Evolutionary conservation across 306 rosid genomes (phyloP).

Genomic region (Sicyos baderoa): DNA sequence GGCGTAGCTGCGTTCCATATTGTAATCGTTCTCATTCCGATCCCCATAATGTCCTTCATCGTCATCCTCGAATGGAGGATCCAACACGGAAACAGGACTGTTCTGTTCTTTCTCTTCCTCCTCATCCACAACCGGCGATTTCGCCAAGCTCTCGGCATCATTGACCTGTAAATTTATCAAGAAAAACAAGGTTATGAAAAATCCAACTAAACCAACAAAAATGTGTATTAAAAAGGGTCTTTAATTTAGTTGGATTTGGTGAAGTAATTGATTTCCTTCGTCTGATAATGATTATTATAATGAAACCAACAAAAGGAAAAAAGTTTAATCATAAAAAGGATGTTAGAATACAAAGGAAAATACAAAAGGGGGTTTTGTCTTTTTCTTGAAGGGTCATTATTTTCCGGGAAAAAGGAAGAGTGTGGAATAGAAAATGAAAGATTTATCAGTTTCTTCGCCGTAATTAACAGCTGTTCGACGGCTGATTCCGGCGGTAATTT

Average conservation of each 20-base stretch:
- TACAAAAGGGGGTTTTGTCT: constrained; percentile 14
- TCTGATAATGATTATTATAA: not conserved
- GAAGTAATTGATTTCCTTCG: not conserved
- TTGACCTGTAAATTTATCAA: constrained; percentile 30
- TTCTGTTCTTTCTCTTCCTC: constrained; percentile 85
- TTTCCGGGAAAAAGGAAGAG: not conserved
- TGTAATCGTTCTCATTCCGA: constrained; percentile 31
- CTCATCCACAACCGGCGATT: constrained; percentile 37
- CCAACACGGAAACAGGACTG: constrained; percentile 90
- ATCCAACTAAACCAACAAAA: not conserved
- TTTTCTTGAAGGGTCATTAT: constrained; percentile 5
- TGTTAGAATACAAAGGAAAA: constrained; percentile 11
- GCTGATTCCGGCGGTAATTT: too few relatives aligned
- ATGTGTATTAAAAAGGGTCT: not conserved
- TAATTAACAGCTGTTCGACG: too few relatives aligned
- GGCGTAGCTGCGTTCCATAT: constrained; percentile 78
- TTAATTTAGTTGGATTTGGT: constrained; percentile 6
- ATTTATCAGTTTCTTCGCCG: too few relatives aligned
- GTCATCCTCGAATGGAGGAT: constrained; percentile 78
- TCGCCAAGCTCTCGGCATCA: constrained; percentile 31
- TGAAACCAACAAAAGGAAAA: not conserved
- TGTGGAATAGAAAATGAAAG: too few relatives aligned
- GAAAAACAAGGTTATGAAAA: not conserved
- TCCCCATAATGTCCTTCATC: constrained; percentile 39
- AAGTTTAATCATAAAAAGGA: not conserved